Conservation (phyloP, 768 basidiomycete genomes). For the Boletus rubropictus region DNA sequence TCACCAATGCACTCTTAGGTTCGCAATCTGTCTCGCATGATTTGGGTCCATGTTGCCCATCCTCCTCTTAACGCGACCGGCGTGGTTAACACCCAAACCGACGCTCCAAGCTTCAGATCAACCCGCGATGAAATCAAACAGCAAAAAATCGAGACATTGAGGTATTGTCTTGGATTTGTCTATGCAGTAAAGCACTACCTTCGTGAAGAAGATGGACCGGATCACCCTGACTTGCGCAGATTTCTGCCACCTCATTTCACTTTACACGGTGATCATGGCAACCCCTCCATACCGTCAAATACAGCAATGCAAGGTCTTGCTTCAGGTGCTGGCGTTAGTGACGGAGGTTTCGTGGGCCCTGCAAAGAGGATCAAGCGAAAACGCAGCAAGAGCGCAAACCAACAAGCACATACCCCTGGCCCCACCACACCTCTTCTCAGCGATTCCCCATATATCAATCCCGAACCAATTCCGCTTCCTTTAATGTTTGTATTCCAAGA, state of each 20-base stretch:
- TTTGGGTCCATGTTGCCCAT: slow-evolving; percentile 75
- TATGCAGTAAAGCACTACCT: slow-evolving; percentile 76
- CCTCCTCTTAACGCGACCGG: slow-evolving; percentile 55
- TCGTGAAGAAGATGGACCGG: slow-evolving; percentile 73
- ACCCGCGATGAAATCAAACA: slow-evolving; percentile 50
- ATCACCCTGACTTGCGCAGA: slow-evolving; percentile 60
- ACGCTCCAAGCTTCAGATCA: slow-evolving; percentile 41
- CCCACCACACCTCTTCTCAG: slow-evolving; percentile 59
- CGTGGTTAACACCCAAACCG: slow-evolving; percentile 43
- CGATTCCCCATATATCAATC: slow-evolving; percentile 45
- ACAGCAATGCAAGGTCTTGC: slow-evolving; percentile 35
- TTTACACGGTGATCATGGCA: slow-evolving; percentile 38
- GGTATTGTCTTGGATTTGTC: slow-evolving; percentile 63
- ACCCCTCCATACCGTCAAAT: slow-evolving; percentile 35
- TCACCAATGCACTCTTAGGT: slow-evolving; percentile 30
- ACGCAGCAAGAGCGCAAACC: slow-evolving; percentile 51
- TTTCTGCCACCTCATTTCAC: slow-evolving; percentile 61
- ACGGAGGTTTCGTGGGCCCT: slow-evolving; percentile 36
- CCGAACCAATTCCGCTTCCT: slow-evolving; percentile 72
- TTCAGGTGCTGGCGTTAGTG: slow-evolving; percentile 21
- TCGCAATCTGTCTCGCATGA: slow-evolving; percentile 68
- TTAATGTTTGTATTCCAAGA: slow-evolving; percentile 49
- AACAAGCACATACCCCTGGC: slow-evolving; percentile 21
- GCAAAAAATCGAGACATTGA: slow-evolving; percentile 66
- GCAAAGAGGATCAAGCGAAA: slow-evolving; percentile 68